phyloP scores from a whole-genome alignment of 164 flowering plant species.

The Chimonanthus salicifolius region DNA sequence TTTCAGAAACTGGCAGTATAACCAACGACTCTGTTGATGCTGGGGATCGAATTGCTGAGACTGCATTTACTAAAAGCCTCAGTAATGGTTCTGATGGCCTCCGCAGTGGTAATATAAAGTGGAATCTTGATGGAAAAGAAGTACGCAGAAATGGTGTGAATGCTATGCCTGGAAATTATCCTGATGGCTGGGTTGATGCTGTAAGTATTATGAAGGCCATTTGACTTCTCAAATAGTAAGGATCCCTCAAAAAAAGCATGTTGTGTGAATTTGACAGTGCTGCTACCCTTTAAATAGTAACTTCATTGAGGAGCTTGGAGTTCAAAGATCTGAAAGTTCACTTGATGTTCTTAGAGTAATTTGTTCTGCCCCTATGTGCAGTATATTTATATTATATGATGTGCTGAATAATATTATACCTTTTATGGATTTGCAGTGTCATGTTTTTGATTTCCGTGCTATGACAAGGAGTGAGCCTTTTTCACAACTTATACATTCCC shows the following conservation, averaged over 20 bases:
- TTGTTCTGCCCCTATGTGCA: background rate
- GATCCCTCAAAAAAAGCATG: background rate
- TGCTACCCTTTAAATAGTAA: background rate
- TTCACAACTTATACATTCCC: constrained; percentile 88
- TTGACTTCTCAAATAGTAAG: background rate
- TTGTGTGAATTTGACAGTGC: background rate
- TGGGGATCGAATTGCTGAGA: constrained; percentile 41
- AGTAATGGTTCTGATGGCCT: constrained; percentile 58
- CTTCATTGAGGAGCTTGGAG: background rate
- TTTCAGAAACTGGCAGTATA: constrained; percentile 69
- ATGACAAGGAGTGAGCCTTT: constrained; percentile 90
- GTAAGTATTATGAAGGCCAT: constrained; percentile 42
- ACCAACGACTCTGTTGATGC: constrained; percentile 59
- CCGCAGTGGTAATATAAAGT: constrained; percentile 39
- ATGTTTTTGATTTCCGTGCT: constrained; percentile 91
- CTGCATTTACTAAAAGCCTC: constrained; percentile 37
- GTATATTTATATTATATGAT: background rate
- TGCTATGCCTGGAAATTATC: constrained; percentile 28
- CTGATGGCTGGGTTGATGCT: constrained; percentile 41
- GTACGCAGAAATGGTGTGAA: constrained; percentile 41
- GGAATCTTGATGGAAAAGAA: constrained; percentile 48
- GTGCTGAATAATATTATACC: background rate
- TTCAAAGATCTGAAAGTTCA: background rate
- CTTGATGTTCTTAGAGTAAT: background rate
- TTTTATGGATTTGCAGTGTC: constrained; percentile 54